Base-by-base conservation (phyloP, 768 basidiomycete species). In the Suillus lakei region DNA sequence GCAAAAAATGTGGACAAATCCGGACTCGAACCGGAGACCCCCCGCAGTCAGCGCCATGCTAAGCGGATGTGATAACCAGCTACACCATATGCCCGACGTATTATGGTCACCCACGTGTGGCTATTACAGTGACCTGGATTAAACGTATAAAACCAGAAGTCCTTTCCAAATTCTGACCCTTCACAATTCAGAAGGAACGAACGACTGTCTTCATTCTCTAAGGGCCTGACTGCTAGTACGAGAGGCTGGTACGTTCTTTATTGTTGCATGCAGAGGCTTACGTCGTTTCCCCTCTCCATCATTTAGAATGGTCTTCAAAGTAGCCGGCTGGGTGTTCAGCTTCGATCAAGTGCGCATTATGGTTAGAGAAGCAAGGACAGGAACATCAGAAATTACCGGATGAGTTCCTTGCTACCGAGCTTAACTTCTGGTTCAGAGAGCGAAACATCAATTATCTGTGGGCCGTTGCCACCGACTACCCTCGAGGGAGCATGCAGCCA, bases 11-110 rank as follows among this genome's bases (percentile, higher is more conserved):
- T 77, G 76, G 76, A 78, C 76, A 77, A 79, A 77, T 76, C 77
- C 77, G 76, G 76, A 77, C 73, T 77, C 74, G 76, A 77, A 77
- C 76, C 74, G 77, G 77, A 77, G 76, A 77, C 77, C 77, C 73
- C 77, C 77, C 76, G 77, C 76, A 77, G 0, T 66, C 66, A 74
- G 72, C 77, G 0, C 67, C 61, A 73, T 77, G 77, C 76, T 77
- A 78, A 77, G 76, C 76, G 77, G 76, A 78, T 78, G 76, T 77
- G 77, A 77, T 78, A 78, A 77, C 76, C 76, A 77, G 76, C 76
- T 77, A 77, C 76, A 77, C 76, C 77, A 78, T 77, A 78, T 77
- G 76, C 76, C 76, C 75, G 26, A 58, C 26, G 16, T 16, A 15
- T 4, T 1, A 5, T 5, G 0, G 0, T 34, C n/a, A 1, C n/a